phyloP scores from a whole-genome alignment of 2,329 filamentous ascomycete species.

The Penicillium concentricum region DNA sequence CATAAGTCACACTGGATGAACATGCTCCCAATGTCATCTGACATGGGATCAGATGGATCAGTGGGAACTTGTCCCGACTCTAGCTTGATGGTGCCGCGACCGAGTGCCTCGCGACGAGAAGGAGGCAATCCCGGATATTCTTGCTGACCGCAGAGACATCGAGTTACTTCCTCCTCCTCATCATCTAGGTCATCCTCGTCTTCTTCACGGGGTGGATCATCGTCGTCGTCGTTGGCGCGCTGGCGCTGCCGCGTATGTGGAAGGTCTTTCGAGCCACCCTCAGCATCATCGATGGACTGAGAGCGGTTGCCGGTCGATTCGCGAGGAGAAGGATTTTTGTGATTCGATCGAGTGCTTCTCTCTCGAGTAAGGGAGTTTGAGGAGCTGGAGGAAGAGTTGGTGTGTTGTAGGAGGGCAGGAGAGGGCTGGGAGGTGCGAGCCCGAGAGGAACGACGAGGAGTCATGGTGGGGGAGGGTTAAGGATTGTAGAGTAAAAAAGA shows the following conservation, averaged over 20 bases:
- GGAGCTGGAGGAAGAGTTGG: slow-evolving; percentile 73
- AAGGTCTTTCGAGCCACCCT: slow-evolving; percentile 55
- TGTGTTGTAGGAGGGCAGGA: slow-evolving; percentile 69
- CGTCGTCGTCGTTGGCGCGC: slow-evolving; percentile 68
- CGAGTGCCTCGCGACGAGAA: slow-evolving; percentile 56
- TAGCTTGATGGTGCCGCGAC: slow-evolving; percentile 56
- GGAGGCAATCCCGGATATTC: slow-evolving; percentile 82
- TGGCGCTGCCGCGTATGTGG: slow-evolving; percentile 74
- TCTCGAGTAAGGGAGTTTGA: slow-evolving; percentile 72
- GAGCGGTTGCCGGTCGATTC: slow-evolving; percentile 67
- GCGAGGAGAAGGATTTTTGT: slow-evolving; percentile 69
- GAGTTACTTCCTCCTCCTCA: slow-evolving; percentile 89
- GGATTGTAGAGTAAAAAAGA: slow-evolving; percentile 12
- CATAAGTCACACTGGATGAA: slow-evolving; percentile 98
- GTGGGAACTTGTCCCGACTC: slow-evolving; percentile 58
- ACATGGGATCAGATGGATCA: slow-evolving; percentile 60
- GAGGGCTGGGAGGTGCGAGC: slow-evolving; percentile 74
- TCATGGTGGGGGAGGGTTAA: slow-evolving; percentile 45
- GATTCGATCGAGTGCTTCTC: slow-evolving; percentile 68
- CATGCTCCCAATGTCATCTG: slow-evolving; percentile 86
- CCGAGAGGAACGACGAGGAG: slow-evolving; percentile 87
- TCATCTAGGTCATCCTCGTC: slow-evolving; percentile 62
- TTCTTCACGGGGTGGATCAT: slow-evolving; percentile 58
- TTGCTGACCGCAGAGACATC: slow-evolving; percentile 90
- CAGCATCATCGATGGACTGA: slow-evolving; percentile 56